Evolutionary conservation across 139 green algal species (phyloP), one percentile per base, ranked within the genome.

Genomic region (Tetradesmus obliquus): DNA sequence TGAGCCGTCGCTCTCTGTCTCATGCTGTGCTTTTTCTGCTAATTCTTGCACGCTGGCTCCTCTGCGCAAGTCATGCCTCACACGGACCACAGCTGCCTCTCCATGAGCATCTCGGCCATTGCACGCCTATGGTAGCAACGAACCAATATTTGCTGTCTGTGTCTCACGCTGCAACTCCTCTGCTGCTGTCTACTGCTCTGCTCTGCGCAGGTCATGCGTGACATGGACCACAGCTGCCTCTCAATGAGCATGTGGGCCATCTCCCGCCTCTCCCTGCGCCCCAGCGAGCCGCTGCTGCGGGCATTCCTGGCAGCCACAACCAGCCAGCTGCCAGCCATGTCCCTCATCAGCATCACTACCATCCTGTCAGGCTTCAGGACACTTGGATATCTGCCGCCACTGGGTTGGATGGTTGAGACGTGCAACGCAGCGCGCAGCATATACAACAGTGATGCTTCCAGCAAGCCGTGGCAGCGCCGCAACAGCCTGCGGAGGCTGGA

Each of bases 361-460:
- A 32, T 91, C 9, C 76, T 91, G 3, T 54, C 88, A 3, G 76
- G 12, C 13, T 15, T 86, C 15, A 17, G 32, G 3, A 55, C 76
- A 2, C 88, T 91, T 8, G n/a, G 66, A 5, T 91, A 91, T 55
- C 88, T 91, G 32, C 88, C 88, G 3, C 88, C 88, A 2, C 55
- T 86, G 55, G 9, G 55, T 1, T 91, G 88, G 88, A 87, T 91
- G 88, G 24, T 86, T 0, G 88, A 86, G 32, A 55, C 76, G 5
- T 86, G 76, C 57, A 76, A 32, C n/a, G 88, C 88, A 1, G 88
- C 88, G 2, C 53, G 88, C 22, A n/a, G 22, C 22, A 86, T 71
- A 5, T 54, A 85, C 12, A 84, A 54, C 76, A 72, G 32, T 22
- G 88, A 86, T 55, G 20, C 10, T 5, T 72, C 15, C 24, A 17